phyloP scores from a whole-genome alignment of 2,329 filamentous ascomycete species.

The Aspergillus brunneoviolaceus region DNA sequence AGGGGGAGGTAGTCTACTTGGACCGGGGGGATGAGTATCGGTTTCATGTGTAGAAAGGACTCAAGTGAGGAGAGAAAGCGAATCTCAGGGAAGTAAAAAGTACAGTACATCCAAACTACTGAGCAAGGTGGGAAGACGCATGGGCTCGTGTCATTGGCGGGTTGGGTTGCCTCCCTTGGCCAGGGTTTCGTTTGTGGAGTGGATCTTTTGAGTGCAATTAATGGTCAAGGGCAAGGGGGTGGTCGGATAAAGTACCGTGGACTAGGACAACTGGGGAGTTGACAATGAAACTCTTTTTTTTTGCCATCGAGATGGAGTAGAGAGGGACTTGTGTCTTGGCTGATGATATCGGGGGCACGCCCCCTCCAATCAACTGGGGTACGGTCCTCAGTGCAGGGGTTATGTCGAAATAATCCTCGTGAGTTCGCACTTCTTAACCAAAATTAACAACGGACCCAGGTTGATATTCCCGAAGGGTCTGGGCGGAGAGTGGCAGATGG shows the following conservation, averaged over 20 bases:
- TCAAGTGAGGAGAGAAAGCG: neutral
- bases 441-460: neutral
- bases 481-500: neutral
- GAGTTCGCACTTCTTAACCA: neutral
- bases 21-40: constrained; percentile 59
- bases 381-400: too few species aligned
- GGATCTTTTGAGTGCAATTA: neutral
- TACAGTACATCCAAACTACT: neutral
- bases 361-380: neutral
- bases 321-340: neutral
- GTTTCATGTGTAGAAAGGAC: constrained; percentile 47
- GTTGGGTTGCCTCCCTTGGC: neutral
- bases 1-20: constrained; percentile 59
- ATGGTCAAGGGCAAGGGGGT: neutral
- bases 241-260: neutral
- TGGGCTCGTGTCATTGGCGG: neutral
- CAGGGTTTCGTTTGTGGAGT: neutral
- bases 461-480: neutral
- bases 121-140: neutral
- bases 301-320: neutral
- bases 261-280: neutral
- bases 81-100: too few species aligned
- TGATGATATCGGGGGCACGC: neutral
- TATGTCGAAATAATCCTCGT: neutral
- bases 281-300: neutral